Base-by-base conservation (phyloP, 352 stramenopile genomes). In the Aphanomyces stellatus region DNA sequence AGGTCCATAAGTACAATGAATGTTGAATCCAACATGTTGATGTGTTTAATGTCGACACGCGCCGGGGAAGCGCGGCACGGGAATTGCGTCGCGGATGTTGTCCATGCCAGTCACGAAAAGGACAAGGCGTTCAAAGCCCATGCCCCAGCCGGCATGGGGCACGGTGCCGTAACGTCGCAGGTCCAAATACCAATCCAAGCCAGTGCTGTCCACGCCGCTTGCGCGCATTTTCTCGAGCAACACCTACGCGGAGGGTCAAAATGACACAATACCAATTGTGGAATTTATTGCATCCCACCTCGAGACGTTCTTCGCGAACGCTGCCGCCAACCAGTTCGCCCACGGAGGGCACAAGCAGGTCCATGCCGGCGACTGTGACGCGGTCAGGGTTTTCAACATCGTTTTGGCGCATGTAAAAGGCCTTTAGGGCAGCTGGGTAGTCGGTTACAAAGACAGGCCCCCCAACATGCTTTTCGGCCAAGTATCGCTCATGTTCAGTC, bases 331-430 rank as follows among this genome's bases (percentile, higher is more conserved):
- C 90, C 17, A 99, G 82, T 72, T 99, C 96, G 34, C 87, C 96
- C 43, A 99, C 93, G 51, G 95, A 94, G 19, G 97, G 96, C 42
- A 99, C 95, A 19, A 99, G 75, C 33, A 99, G 73, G 76, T 99
- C 96, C 88, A 99, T 98, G 11, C 95, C 95, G 64, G 96, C 96
- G 15, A 99, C 96, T 0, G 95, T 99, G 71, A 98, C 85, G 25
- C 92, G 91, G 40, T 91, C 85, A 13, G 76, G 51, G 2, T 60
- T 51, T 46, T 88, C 78, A 0, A 69, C 65, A 48, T 97, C 83
- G 74, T 99, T 99, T 70, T 97, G 89, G 49, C 96, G 85, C 97
- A 99, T 99, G 82, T 99, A 99, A 73, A 99, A 99, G 6, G 97
- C 94, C 80, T 99, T 99, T 70, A 99, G 98, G 10, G 85, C 82